Base-by-base conservation (phyloP, 176 grass and related monocot genomes). In the Oryza nivara region DNA sequence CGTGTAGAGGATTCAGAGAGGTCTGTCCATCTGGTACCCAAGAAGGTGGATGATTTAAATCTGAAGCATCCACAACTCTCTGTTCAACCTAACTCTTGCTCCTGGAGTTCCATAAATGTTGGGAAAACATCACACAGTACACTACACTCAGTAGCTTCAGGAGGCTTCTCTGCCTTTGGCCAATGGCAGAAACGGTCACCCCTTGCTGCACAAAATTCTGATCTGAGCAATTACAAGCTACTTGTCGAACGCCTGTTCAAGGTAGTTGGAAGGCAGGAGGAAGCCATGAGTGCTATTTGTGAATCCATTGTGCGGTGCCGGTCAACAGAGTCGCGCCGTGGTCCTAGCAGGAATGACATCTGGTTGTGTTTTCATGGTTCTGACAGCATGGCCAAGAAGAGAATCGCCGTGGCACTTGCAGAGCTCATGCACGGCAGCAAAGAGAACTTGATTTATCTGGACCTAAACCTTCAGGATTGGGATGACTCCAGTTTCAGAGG, bases 301-400 rank as follows among this genome's bases (percentile, higher is more conserved):
- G 48, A 69, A 73, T 86, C 84, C 65, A 83, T 99, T 60, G 80
- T 87, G 34, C 82, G 16, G 73, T 90, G 73, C 66, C 68, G 43
- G 68, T 66, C 84, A 32, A 70, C 30, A 30, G 82, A 89, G 80
- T 89, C 73, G 61, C 44, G 32, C 47, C 86, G 82, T 25, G 91
- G 88, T 61, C 77, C 78, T 80, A 86, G 17, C 68, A 87, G 47
- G 75, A 90, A 91, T 51, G 93, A 87, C 77, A 92, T 99, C 72
- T 96, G 96, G 96, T 88, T 99, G 41, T 87, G 81, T 78, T 96
- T 99, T 84, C 78, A 89, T 79, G 96, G 96, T 65, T 65, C 88
- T 5, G 96, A 99, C 77, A 82, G 74, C 80, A 36, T 85, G 54
- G 96, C 83, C 26, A 95, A 99, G 83, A 78, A 54, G 75, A 99